Percentiles rank a stretch among this genome's conserved stretches.
Evolutionary conservation across 2,329 filamentous ascomycete species (phyloP).

Genomic region (Coniosporium tulheliwenetii): DNA sequence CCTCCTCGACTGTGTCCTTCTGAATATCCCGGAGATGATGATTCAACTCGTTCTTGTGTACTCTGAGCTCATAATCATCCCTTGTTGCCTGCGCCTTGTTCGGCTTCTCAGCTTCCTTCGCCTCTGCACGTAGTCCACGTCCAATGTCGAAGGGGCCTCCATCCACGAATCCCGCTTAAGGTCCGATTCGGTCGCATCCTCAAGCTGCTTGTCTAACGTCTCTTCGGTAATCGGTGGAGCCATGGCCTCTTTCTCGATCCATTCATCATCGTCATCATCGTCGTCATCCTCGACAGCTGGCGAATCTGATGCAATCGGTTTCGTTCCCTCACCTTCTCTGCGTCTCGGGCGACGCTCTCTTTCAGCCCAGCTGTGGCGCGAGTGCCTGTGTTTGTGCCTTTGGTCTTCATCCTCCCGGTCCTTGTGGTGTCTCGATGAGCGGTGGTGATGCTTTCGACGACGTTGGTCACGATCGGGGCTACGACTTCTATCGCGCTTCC

Average conservation of each 20-base stretch:
- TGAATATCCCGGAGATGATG: constrained; percentile 47
- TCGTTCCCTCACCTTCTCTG: constrained; percentile 13
- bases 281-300: constrained; percentile 29
- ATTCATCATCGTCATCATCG: constrained; percentile 22
- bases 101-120: constrained; percentile 31
- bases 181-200: constrained; percentile 18
- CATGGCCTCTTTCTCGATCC: constrained; percentile 27
- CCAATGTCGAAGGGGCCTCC: constrained; percentile 67
- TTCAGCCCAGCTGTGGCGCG: constrained; percentile 35
- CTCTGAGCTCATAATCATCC: constrained; percentile 49
- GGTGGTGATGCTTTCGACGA: constrained; percentile 26
- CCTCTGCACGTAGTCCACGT: constrained; percentile 68
- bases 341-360: constrained; percentile 12
- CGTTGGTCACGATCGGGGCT: constrained; percentile 16
- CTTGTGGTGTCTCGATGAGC: constrained; percentile 18
- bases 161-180: constrained; percentile 82
- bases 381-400: constrained; percentile 49
- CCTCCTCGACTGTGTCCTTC: constrained; percentile 16
- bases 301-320: constrained; percentile 22
- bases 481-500: constrained; percentile 28
- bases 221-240: constrained; percentile 24
- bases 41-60: constrained; percentile 75
- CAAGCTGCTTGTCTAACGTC: constrained; percentile 25
- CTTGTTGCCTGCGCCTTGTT: constrained; percentile 29
- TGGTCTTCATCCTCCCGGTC: constrained; percentile 12